These are phyloP conservation scores for Flaveria bidentis DNA, from an alignment of 129 eudicot species.

Conservation along the genomic window DNA sequence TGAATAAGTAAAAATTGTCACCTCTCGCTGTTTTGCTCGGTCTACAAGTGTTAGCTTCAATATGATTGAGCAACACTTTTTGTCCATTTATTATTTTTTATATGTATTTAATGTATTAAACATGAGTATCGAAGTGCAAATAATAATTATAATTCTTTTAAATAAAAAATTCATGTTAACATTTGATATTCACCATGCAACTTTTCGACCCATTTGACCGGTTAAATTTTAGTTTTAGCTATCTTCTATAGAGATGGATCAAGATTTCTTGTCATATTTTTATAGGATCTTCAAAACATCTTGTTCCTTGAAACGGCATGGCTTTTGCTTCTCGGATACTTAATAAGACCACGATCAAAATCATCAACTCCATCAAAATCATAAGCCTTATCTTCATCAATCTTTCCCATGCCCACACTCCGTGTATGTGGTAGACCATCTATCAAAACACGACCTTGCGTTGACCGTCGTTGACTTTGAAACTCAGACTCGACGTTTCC, in stretches of 20 bases:
- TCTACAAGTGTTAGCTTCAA: too few relatives aligned
- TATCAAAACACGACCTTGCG: not conserved
- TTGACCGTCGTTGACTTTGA: slow-evolving; percentile 10
- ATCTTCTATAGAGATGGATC: not conserved
- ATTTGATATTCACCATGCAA: too few relatives aligned
- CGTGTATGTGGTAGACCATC: slow-evolving; percentile 26
- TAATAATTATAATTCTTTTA: too few relatives aligned
- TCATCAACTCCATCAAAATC: slow-evolving; percentile 15
- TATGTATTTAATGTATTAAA: too few relatives aligned
- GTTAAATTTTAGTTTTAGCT: not conserved
- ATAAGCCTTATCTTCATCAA: slow-evolving; percentile 50
- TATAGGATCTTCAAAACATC: not conserved
- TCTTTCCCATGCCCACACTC: slow-evolving; percentile 43
- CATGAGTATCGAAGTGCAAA: not conserved
- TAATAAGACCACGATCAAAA: not conserved
- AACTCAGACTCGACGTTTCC: slow-evolving; percentile 33
- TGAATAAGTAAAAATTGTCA: too few relatives aligned
- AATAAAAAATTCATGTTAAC: not conserved
- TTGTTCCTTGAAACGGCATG: slow-evolving; percentile 13
- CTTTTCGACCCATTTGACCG: not conserved
- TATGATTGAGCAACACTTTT: too few relatives aligned
- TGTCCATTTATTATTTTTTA: too few relatives aligned
- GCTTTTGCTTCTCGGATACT: slow-evolving; percentile 26
- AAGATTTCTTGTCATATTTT: not conserved
- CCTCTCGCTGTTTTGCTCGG: too few relatives aligned